Evolutionary conservation across 148 eudicot genomes (phyloP).

Genomic region (Nyssa sinensis): DNA sequence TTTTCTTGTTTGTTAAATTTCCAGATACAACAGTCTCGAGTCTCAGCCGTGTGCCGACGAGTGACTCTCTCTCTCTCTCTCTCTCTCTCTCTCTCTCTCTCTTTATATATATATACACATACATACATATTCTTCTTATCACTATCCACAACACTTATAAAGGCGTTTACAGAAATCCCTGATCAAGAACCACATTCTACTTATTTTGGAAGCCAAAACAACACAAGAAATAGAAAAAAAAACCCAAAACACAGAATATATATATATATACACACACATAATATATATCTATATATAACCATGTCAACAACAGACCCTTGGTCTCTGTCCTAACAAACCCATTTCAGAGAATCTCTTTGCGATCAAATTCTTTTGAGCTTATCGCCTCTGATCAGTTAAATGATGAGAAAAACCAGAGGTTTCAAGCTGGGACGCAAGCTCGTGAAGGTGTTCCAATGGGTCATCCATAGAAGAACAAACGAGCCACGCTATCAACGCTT

Average conservation of each 20-base stretch:
- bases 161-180: background rate
- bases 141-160: background rate
- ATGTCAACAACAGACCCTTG: background rate
- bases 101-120: background rate
- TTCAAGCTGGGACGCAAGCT: slow-evolving; percentile 40
- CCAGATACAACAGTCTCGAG: background rate
- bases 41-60: slow-evolving; percentile 9
- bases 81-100: background rate
- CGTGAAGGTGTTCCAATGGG: slow-evolving; percentile 42
- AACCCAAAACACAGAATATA: background rate
- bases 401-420: slow-evolving; percentile 33
- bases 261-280: background rate
- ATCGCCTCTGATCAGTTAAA: background rate
- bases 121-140: background rate
- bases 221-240: too few species aligned
- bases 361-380: background rate
- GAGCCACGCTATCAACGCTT: slow-evolving; percentile 15
- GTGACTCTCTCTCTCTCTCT: too few species aligned
- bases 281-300: background rate
- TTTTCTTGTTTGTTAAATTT: background rate
- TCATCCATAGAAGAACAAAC: slow-evolving; percentile 11
- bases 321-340: background rate
- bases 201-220: background rate
- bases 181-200: background rate
- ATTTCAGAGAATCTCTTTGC: background rate